phyloP scores from a whole-genome alignment of 352 stramenopile species.

The Lagenidium sp. region DNA sequence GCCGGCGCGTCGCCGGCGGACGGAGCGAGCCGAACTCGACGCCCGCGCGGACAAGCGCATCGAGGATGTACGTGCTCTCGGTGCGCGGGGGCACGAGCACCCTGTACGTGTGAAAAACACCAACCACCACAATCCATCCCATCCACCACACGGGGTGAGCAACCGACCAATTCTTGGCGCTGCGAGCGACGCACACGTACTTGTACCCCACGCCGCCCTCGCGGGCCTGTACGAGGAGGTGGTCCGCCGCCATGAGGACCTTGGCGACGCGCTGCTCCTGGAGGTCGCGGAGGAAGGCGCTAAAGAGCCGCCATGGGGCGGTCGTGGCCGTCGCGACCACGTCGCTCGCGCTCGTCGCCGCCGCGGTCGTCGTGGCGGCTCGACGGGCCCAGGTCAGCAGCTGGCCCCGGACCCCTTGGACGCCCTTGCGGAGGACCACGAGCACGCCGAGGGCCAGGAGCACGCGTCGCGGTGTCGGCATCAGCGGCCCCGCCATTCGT shows the following conservation, averaged over 20 bases:
- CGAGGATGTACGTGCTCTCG: slow-evolving; percentile 57
- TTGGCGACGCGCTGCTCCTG: slow-evolving; percentile 32
- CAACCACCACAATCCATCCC: no score
- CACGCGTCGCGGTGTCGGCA: slow-evolving; percentile 14
- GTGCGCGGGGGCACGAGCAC: slow-evolving; percentile 68
- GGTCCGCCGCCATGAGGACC: slow-evolving; percentile 50
- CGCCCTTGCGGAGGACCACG: slow-evolving; percentile 27
- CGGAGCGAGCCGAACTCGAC: slow-evolving; percentile 63
- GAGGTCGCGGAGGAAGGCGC: slow-evolving; percentile 50
- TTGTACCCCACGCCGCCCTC: slow-evolving; percentile 37
- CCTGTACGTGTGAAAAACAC: slow-evolving; percentile 13
- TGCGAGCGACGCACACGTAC: slow-evolving; percentile 19
- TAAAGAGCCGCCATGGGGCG: slow-evolving; percentile 58
- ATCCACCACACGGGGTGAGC: slow-evolving; percentile 1
- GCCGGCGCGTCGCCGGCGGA: slow-evolving; percentile 27
- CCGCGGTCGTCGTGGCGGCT: no score
- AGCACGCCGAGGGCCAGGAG: slow-evolving; percentile 31
- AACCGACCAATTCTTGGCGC: background rate
- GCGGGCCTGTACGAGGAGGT: slow-evolving; percentile 46
- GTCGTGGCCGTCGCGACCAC: slow-evolving; percentile 4
- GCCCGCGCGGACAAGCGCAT: slow-evolving; percentile 43
- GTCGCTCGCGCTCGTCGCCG: slow-evolving; percentile 8
- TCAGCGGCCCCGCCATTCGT: no score
- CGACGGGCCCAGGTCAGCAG: slow-evolving; percentile 14
- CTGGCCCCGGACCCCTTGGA: slow-evolving; percentile 18